Percentiles rank a stretch among this genome's conserved stretches.
Conservation (phyloP, 164 flowering plant genomes). For the Chloranthus sessilifolius region DNA sequence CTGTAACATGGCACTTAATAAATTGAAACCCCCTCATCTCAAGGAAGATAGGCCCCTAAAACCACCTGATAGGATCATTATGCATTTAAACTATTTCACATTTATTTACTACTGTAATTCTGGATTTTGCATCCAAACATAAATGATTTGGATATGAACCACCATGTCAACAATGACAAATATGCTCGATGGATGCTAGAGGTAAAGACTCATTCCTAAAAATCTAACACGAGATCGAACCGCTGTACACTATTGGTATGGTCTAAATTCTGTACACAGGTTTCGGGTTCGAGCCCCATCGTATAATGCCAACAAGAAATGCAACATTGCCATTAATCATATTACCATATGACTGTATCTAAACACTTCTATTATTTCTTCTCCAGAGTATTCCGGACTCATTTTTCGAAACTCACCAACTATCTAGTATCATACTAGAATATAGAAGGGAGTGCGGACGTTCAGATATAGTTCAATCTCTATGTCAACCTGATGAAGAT, state of each 20-base stretch:
- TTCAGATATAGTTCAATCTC: slow-evolving; percentile 55
- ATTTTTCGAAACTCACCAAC: slow-evolving; percentile 45
- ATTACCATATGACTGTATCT: neutral
- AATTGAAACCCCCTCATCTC: too few relatives aligned
- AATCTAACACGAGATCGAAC: neutral
- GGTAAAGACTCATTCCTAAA: slow-evolving; percentile 25
- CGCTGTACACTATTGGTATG: too few relatives aligned
- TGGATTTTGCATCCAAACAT: slow-evolving; percentile 45
- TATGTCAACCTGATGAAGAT: slow-evolving; percentile 47
- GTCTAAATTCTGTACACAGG: too few relatives aligned
- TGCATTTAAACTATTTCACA: too few relatives aligned
- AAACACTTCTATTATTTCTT: slow-evolving; percentile 1
- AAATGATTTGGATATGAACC: slow-evolving; percentile 67
- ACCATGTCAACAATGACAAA: slow-evolving; percentile 70
- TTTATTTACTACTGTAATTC: neutral
- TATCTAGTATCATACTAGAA: slow-evolving; percentile 44
- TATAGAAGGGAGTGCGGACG: slow-evolving; percentile 65
- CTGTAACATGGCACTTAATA: too few relatives aligned
- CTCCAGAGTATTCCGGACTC: slow-evolving; percentile 51
- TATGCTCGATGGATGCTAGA: slow-evolving; percentile 67
- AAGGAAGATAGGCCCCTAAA: too few relatives aligned
- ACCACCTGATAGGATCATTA: too few relatives aligned
- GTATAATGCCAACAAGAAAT: too few relatives aligned
- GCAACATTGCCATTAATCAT: neutral
- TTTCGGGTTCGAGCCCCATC: too few relatives aligned